Conservation (phyloP, 805 yeast genomes). For the Yarrowia sp. region DNA sequence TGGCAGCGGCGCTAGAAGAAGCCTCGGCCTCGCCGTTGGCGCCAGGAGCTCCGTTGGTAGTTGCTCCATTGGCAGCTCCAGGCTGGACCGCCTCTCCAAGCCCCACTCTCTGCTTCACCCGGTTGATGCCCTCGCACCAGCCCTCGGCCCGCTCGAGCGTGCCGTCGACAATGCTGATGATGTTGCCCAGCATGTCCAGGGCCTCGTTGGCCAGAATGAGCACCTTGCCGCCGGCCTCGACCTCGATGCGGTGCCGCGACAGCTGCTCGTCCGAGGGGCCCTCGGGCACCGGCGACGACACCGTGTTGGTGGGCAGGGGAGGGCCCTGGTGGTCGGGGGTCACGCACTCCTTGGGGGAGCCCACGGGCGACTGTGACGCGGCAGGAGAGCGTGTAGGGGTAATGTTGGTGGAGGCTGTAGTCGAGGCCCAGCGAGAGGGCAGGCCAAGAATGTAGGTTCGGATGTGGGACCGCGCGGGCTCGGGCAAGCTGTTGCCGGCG, state of each 20-base stretch:
- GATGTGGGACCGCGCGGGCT: conserved; percentile 79
- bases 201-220: conserved; percentile 87
- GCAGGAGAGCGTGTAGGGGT: conserved; percentile 31
- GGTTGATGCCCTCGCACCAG: conserved; percentile 61
- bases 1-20: neutral
- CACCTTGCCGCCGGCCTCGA: conserved; percentile 66
- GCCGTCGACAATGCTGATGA: conserved; percentile 83
- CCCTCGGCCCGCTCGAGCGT: conserved; percentile 83
- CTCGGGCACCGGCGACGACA: conserved; percentile 30
- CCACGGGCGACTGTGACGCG: conserved; percentile 20
- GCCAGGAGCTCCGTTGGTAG: too few species aligned
- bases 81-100: neutral
- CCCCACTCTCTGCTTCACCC: conserved; percentile 40
- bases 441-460: conserved; percentile 76
- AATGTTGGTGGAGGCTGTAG: conserved; percentile 38
- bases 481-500: conserved; percentile 76
- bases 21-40: neutral
- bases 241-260: conserved; percentile 42
- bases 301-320: conserved; percentile 34
- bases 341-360: conserved; percentile 17
- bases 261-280: conserved; percentile 35
- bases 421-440: conserved; percentile 72
- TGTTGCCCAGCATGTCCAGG: conserved; percentile 81
- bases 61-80: neutral
- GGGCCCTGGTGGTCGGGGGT: conserved; percentile 39